These are phyloP conservation scores for Phoenix dactylifera DNA, from an alignment of 176 grass and related monocot species.

Conservation along the genomic window DNA sequence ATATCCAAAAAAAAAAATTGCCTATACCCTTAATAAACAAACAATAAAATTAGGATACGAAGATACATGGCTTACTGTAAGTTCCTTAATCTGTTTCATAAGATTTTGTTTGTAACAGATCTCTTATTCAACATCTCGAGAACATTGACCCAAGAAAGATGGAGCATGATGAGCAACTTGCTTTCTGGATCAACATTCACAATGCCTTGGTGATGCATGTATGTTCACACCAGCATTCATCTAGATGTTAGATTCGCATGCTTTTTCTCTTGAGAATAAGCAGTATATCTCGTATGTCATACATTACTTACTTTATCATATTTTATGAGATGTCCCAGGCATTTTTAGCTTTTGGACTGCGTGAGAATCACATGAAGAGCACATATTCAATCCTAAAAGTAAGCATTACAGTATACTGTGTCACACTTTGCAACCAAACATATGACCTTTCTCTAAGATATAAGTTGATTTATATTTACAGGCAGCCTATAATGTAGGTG, in stretches of 20 bases:
- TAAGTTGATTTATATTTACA: constrained; percentile 30
- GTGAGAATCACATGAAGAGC: constrained; percentile 31
- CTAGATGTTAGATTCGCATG: no score
- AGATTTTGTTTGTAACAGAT: background rate
- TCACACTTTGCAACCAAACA: background rate
- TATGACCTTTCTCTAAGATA: background rate
- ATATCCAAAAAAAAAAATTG: no score
- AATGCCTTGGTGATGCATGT: constrained; percentile 47
- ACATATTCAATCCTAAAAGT: constrained; percentile 27
- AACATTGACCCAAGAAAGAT: constrained; percentile 35
- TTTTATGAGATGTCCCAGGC: constrained; percentile 13
- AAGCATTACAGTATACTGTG: background rate
- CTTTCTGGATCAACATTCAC: constrained; percentile 48
- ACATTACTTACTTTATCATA: background rate
- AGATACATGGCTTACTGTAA: no score
- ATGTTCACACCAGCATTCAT: background rate
- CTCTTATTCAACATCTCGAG: constrained; percentile 11
- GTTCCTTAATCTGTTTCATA: background rate
- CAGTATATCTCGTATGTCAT: no score
- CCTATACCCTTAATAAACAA: no score
- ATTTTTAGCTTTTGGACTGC: constrained; percentile 36
- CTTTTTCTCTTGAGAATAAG: no score
- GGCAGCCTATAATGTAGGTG: constrained; percentile 92
- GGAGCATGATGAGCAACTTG: constrained; percentile 26
- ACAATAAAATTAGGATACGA: no score